Percentiles rank a stretch among this genome's conserved stretches.
These are phyloP conservation scores for Exophiala sp. DNA, from an alignment of 2,329 filamentous ascomycete species.

Conservation along the genomic window DNA sequence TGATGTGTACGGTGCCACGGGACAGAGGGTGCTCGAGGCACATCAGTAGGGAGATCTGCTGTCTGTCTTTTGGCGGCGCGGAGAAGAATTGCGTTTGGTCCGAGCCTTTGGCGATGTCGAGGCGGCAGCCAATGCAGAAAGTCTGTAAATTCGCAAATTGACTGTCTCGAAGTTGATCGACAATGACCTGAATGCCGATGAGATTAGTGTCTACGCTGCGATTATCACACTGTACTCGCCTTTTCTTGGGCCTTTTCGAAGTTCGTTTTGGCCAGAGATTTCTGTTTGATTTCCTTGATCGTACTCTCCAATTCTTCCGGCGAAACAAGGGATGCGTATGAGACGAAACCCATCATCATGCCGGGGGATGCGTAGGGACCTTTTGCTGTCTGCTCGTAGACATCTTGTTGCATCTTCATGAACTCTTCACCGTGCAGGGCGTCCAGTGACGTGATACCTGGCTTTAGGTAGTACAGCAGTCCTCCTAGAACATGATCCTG, in stretches of 20 bases:
- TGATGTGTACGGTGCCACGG: slow-evolving; percentile 43
- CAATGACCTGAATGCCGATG: slow-evolving; percentile 24
- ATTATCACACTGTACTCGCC: neutral
- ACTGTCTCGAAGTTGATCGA: slow-evolving; percentile 31
- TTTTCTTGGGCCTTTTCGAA: slow-evolving; percentile 37
- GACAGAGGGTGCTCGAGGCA: slow-evolving; percentile 39
- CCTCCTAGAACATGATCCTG: slow-evolving; percentile 41
- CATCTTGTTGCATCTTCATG: slow-evolving; percentile 32
- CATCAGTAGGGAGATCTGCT: slow-evolving; percentile 21
- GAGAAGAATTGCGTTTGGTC: slow-evolving; percentile 26
- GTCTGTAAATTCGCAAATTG: slow-evolving; percentile 25
- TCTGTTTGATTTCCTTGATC: slow-evolving; percentile 31
- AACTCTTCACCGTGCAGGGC: slow-evolving; percentile 36
- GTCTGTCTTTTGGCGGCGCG: slow-evolving; percentile 14
- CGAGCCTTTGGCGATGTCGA: slow-evolving; percentile 22
- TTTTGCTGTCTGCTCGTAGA: slow-evolving; percentile 31
- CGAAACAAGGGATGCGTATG: slow-evolving; percentile 35
- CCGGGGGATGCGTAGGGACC: slow-evolving; percentile 33
- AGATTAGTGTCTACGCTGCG: neutral
- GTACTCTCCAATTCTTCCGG: slow-evolving; percentile 32
- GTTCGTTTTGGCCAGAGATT: slow-evolving; percentile 33
- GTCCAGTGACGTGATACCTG: slow-evolving; percentile 34
- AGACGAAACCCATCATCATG: slow-evolving; percentile 38
- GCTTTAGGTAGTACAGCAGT: slow-evolving; percentile 27
- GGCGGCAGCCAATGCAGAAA: slow-evolving; percentile 24